Evolutionary conservation across 1,284 basidiomycete species (phyloP).

Genomic region (Papiliotrema flavescens): DNA sequence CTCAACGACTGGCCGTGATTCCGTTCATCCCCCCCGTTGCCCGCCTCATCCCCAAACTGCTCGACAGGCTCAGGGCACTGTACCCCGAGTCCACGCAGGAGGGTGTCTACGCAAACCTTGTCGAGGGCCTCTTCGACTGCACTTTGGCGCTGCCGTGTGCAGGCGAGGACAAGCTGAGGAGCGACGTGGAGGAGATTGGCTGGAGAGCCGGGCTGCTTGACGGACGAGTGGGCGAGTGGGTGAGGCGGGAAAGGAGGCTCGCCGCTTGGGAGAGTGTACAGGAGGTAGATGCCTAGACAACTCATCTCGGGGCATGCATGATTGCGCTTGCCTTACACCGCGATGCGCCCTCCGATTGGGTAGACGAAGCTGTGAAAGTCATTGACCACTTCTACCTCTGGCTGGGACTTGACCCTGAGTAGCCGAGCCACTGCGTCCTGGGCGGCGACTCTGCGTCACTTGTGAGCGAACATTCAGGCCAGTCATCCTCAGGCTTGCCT

Average conservation of each 20-base stretch:
- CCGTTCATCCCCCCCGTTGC: constrained; percentile 2
- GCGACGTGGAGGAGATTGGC: constrained; percentile 15
- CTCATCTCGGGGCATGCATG: neutral
- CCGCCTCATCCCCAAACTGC: constrained; percentile 4
- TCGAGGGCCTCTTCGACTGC: constrained; percentile 15
- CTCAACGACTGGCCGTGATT: constrained; percentile 6
- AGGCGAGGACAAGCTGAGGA: neutral
- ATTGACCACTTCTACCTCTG: too few relatives aligned
- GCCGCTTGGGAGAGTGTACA: constrained; percentile 9
- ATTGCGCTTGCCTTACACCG: too few relatives aligned
- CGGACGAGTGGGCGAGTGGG: constrained; percentile 18
- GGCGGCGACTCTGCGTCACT: too few relatives aligned
- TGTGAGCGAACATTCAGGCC: too few relatives aligned
- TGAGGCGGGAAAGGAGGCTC: constrained; percentile 14
- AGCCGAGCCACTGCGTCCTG: too few relatives aligned
- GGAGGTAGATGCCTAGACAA: neutral
- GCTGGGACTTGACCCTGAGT: too few relatives aligned
- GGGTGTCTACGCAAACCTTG: neutral
- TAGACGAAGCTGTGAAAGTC: too few relatives aligned
- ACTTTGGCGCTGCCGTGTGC: neutral
- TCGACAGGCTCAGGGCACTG: neutral
- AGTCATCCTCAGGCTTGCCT: too few relatives aligned
- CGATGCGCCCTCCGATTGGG: too few relatives aligned
- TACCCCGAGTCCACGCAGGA: neutral
- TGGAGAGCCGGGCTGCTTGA: constrained; percentile 14